Evolutionary conservation across 192 early-diverging fungal species (phyloP).

Genomic region (Linnemannia zychae): DNA sequence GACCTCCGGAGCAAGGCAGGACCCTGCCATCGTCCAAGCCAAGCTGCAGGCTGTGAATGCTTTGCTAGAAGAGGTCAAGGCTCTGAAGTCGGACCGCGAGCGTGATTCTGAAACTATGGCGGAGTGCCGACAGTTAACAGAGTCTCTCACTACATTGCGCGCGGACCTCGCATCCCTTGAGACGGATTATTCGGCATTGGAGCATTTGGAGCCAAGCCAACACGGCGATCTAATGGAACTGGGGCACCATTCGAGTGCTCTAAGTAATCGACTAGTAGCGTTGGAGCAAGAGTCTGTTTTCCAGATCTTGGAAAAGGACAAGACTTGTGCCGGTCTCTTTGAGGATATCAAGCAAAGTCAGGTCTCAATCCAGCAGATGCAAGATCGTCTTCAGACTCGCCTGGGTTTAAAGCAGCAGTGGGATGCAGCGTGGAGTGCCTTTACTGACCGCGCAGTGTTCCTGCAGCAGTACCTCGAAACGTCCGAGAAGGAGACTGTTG

Average conservation of each 20-base stretch:
- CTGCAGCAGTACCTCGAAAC: constrained; percentile 35
- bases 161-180: constrained; percentile 15
- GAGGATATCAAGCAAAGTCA: constrained; percentile 22
- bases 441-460: constrained; percentile 16
- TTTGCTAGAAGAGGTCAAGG: constrained; percentile 21
- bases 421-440: constrained; percentile 40
- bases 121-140: constrained; percentile 22
- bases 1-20: constrained; percentile 25
- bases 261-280: constrained; percentile 14
- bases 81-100: constrained; percentile 27
- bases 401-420: constrained; percentile 47
- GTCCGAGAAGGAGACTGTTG: constrained; percentile 7
- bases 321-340: constrained; percentile 31
- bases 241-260: constrained; percentile 19
- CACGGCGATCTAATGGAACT: constrained; percentile 17
- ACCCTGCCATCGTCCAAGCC: constrained; percentile 29
- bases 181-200: constrained; percentile 13
- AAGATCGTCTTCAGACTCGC: constrained; percentile 29
- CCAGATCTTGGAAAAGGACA: constrained; percentile 26
- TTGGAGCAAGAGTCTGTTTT: constrained; percentile 40
- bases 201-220: constrained; percentile 40
- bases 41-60: constrained; percentile 20
- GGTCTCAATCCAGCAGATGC: constrained; percentile 23
- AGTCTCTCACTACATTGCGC: constrained; percentile 12
- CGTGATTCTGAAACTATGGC: constrained; percentile 31